phyloP scores from a whole-genome alignment of 1,139 yeast species.

The Blastobotrys capitulatus region DNA sequence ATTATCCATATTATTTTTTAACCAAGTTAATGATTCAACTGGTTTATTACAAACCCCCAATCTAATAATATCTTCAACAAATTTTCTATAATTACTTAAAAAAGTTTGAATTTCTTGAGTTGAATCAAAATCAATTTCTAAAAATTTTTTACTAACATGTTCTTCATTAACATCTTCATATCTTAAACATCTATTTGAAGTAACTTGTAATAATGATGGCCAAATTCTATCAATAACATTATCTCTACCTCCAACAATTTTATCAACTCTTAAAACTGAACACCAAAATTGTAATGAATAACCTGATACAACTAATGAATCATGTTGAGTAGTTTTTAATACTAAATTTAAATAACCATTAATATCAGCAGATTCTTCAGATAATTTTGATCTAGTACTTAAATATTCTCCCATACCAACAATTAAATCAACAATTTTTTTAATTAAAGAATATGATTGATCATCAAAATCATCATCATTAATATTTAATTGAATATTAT shows the following conservation, averaged over 20 bases:
- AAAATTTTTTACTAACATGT: slow-evolving; percentile 55
- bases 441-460: slow-evolving; percentile 65
- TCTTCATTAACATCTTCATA: slow-evolving; percentile 66
- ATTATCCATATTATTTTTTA: slow-evolving; percentile 62
- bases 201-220: slow-evolving; percentile 64
- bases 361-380: slow-evolving; percentile 51
- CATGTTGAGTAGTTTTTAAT: slow-evolving; percentile 73
- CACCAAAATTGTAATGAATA: slow-evolving; percentile 94
- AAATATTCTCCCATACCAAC: slow-evolving; percentile 82
- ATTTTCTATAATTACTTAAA: slow-evolving; percentile 71
- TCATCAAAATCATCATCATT: slow-evolving; percentile 73
- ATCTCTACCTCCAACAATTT: slow-evolving; percentile 43
- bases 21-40: slow-evolving; percentile 74
- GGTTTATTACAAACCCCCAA: slow-evolving; percentile 84
- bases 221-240: slow-evolving; percentile 45
- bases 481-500: slow-evolving; percentile 57
- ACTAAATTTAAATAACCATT: slow-evolving; percentile 66
- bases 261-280: slow-evolving; percentile 76
- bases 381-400: slow-evolving; percentile 37
- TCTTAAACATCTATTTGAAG: slow-evolving; percentile 74
- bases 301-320: slow-evolving; percentile 86
- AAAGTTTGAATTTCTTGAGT: slow-evolving; percentile 75
- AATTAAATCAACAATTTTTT: slow-evolving; percentile 89
- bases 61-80: slow-evolving; percentile 86
- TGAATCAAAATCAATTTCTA: slow-evolving; percentile 84